Evolutionary conservation across 106 monocot genomes (phyloP), one percentile per base, ranked within the genome.

Genomic region (Apostasia shenzhenica): DNA sequence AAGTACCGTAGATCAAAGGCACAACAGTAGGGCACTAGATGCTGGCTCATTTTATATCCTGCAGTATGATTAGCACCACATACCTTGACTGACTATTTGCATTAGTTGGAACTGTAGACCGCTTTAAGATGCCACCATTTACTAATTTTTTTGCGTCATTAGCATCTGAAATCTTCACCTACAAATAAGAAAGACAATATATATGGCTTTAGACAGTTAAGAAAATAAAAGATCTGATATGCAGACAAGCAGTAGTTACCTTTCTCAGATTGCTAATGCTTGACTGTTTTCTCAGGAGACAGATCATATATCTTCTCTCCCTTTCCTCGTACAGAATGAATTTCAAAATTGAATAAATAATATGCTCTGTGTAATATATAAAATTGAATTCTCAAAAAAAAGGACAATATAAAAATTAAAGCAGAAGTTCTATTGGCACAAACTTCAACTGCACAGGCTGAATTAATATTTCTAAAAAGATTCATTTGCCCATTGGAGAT

Each of bases 261-360:
- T 90, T 87, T 70, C 79, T 70, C 73, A 87, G 80, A 66, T 82
- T 85, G 72, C 76, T 87, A 26, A 87, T 73, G 7, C 69, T 67
- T 61, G 82, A 78, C 61, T 82, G 82, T 48, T 93, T 59, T 74
- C 69, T 72, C 67, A 63, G 78, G 57, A 6, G 75, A 83, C 54
- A 94, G 66, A 79, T 94, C 94, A 74, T 87, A 56, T 39, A 94
- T 82, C 55, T 68, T 84, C 62, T 94, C 94, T 58, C 82, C 84
- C 73, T 82, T 94, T 11, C 90, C 90, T 62, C 81, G 67, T 68
- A 82, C 86, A 59, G 88, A 94, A 70, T 81, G 74, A 74, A 94
- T 94, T 72, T 94, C 94, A 72, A 94, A 84, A 84, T 90, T 87
- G 41, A 90, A 90, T 14, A 94, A 42, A 73, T 76, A 85, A 81